Evolutionary conservation across 2,329 filamentous ascomycete genomes (phyloP).

Genomic region (Sporothrix pallida): DNA sequence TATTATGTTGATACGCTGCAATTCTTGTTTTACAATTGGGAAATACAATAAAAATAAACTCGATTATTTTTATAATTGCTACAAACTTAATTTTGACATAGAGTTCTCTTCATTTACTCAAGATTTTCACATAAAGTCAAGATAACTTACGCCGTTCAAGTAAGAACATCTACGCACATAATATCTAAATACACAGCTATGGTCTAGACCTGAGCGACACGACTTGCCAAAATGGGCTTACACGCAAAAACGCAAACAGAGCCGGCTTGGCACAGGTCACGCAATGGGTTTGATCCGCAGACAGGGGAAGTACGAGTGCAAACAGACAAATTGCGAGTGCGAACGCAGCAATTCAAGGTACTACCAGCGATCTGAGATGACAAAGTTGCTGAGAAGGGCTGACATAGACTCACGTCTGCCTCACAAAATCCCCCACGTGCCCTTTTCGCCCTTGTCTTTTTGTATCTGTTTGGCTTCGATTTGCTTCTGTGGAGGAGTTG

Average conservation of each 20-base stretch:
- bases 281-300: conserved; percentile 25
- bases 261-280: conserved; percentile 25
- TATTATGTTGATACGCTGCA: too few relatives aligned
- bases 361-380: conserved; percentile 1
- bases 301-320: background rate
- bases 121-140: background rate
- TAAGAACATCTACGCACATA: too few relatives aligned
- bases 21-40: too few relatives aligned
- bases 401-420: background rate
- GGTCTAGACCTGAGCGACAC: background rate
- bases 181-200: too few relatives aligned
- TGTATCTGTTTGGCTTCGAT: background rate
- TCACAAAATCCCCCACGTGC: conserved; percentile 11
- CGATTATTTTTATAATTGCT: too few relatives aligned
- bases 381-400: background rate
- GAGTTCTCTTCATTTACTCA: background rate
- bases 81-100: background rate
- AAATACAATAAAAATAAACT: too few relatives aligned
- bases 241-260: conserved; percentile 15
- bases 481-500: conserved; percentile 26
- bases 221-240: conserved; percentile 10
- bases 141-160: too few relatives aligned
- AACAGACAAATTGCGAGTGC: too few relatives aligned
- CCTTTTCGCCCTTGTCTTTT: background rate
- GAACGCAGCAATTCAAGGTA: background rate